A percentile compares a stretch with the other conserved stretches of the same genome.
Evolutionary conservation across 208 protist species (phyloP).

Genomic region (Zelonia costaricensis): DNA sequence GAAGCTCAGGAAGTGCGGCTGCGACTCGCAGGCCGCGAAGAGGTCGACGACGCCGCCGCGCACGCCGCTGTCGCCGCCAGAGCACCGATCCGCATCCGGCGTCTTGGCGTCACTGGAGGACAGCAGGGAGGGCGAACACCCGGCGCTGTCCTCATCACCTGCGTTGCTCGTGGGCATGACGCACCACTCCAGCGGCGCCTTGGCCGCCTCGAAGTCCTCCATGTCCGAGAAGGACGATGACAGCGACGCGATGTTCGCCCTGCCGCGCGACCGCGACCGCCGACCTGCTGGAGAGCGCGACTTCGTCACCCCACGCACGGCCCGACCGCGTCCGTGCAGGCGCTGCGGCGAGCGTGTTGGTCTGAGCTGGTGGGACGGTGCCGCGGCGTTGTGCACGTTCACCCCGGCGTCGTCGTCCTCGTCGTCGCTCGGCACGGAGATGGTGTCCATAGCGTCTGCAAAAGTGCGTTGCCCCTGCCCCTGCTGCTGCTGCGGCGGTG

Average conservation of each 20-base stretch:
- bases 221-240: constrained; percentile 36
- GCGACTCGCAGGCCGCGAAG: constrained; percentile 10
- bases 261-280: too few relatives aligned
- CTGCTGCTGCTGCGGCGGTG: neutral
- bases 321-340: too few relatives aligned
- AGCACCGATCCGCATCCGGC: too few relatives aligned
- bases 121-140: neutral
- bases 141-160: neutral
- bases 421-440: constrained; percentile 11
- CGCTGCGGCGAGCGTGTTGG: too few relatives aligned
- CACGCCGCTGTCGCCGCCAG: too few relatives aligned
- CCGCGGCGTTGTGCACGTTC: neutral
- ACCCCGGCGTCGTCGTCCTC: neutral
- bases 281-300: too few relatives aligned
- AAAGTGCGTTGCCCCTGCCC: neutral
- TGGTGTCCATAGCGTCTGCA: constrained; percentile 1
- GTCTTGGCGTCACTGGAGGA: too few relatives aligned
- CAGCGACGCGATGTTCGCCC: too few relatives aligned
- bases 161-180: neutral
- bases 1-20: constrained; percentile 33
- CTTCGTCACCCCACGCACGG: too few relatives aligned
- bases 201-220: constrained; percentile 7
- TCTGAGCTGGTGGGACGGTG: neutral
- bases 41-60: constrained; percentile 11
- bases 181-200: constrained; percentile 21